Percentiles rank a stretch among this genome's conserved stretches.
Evolutionary conservation across 441 rosid genomes (phyloP).

Genomic region (Populus hybrid): DNA sequence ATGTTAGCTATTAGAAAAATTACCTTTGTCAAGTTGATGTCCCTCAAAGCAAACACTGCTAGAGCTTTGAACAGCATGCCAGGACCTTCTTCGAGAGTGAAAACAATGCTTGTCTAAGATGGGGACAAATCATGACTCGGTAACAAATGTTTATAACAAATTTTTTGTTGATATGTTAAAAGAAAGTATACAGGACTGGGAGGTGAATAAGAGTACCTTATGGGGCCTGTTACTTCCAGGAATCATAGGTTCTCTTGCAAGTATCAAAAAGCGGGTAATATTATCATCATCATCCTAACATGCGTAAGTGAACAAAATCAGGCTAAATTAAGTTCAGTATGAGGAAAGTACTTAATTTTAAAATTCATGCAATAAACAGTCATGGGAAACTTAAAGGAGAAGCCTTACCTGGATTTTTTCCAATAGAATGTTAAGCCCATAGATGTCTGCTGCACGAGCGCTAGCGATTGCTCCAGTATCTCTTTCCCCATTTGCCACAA

Average conservation of each 20-base stretch:
- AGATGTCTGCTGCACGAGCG: conserved; percentile 73
- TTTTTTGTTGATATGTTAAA: not conserved
- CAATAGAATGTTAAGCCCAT: conserved; percentile 57
- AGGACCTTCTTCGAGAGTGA: too few relatives aligned
- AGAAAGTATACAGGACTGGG: not conserved
- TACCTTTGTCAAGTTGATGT: conserved; percentile 60
- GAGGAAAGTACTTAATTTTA: not conserved
- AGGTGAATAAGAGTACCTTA: conserved; percentile 50
- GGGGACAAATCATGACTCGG: not conserved
- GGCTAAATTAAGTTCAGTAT: conserved; percentile 11
- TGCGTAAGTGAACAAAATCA: conserved; percentile 17
- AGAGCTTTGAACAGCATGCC: conserved; percentile 52
- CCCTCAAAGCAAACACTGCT: conserved; percentile 62
- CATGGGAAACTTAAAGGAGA: conserved; percentile 12
- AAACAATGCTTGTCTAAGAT: conserved; percentile 83
- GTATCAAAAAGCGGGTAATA: conserved; percentile 76
- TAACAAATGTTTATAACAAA: not conserved
- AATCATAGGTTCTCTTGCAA: conserved; percentile 82
- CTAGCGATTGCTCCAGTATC: conserved; percentile 76
- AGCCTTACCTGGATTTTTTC: conserved; percentile 62
- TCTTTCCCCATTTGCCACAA: conserved; percentile 58
- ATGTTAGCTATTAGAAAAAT: not conserved
- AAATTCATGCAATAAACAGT: not conserved
- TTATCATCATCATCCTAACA: conserved; percentile 59
- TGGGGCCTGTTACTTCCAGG: conserved; percentile 75